Conservation (phyloP, 257 asterid species). For the Penstemon barbatus region DNA sequence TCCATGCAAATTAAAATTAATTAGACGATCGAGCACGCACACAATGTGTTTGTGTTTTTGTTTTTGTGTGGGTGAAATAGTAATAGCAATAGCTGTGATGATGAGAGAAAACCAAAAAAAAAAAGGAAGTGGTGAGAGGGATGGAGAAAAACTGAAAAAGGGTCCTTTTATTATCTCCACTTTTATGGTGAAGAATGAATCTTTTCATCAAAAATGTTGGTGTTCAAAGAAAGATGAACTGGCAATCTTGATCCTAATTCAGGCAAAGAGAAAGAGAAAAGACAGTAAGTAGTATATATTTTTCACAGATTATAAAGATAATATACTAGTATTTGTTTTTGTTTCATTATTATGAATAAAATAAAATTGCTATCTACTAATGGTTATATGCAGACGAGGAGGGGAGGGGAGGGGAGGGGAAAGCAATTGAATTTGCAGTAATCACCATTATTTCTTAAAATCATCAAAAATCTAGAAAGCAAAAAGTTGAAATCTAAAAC, state of each 20-base stretch:
- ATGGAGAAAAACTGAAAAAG: background rate
- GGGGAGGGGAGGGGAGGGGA: background rate
- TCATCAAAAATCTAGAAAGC: conserved; percentile 35
- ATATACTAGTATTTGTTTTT: too few species aligned
- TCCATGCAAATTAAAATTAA: conserved; percentile 29
- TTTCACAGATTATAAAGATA: background rate
- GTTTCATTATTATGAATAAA: too few species aligned
- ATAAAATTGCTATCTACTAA: too few species aligned
- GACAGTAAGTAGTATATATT: background rate
- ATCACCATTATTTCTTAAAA: conserved; percentile 27
- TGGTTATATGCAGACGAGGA: background rate
- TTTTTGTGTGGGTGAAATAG: background rate
- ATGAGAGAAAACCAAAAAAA: background rate
- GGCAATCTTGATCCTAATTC: conserved; percentile 17
- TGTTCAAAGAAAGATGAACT: conserved; percentile 23
- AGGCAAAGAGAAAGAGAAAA: conserved; percentile 12
- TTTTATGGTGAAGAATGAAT: background rate
- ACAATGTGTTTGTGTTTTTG: background rate
- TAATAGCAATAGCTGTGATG: background rate
- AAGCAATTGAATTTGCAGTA: background rate
- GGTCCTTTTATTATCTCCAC: background rate
- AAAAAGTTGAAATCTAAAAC: conserved; percentile 36
- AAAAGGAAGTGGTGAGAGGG: conserved; percentile 10
- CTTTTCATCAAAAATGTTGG: conserved; percentile 27
- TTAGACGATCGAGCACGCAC: background rate